A percentile compares a stretch with the other conserved stretches of the same genome.
phyloP scores from a whole-genome alignment of 1,139 yeast genomes.

The Geotrichum restrictum region DNA sequence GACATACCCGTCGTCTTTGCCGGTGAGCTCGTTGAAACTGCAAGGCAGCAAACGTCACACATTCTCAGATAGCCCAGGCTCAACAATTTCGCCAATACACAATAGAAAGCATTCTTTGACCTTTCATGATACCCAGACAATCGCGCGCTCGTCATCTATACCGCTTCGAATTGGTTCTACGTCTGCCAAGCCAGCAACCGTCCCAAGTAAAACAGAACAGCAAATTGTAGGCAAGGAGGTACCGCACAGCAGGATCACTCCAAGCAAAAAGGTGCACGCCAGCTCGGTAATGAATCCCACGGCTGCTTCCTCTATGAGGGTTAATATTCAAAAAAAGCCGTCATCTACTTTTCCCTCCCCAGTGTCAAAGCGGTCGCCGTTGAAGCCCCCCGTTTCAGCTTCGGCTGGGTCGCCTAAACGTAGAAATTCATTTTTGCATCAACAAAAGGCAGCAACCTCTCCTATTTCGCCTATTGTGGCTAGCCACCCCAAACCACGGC shows the following conservation, averaged over 20 bases:
- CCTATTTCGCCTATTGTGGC: background rate
- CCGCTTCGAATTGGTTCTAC: conserved; percentile 1
- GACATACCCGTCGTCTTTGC: conserved; percentile 5
- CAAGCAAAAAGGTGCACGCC: background rate
- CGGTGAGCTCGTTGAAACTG: conserved; percentile 5
- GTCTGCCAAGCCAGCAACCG: background rate
- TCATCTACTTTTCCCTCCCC: background rate
- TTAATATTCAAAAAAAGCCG: background rate
- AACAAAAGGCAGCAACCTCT: background rate
- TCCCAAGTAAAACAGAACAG: no score
- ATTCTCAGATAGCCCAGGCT: background rate
- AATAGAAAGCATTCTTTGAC: background rate
- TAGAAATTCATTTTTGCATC: background rate
- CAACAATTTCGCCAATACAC: background rate
- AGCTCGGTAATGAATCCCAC: conserved; percentile 2
- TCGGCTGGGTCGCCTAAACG: background rate
- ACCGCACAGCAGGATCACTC: no score
- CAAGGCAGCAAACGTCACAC: conserved; percentile 1
- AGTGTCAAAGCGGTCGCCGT: background rate
- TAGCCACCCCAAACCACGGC: background rate
- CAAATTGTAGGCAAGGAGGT: no score
- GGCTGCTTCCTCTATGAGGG: conserved; percentile 3
- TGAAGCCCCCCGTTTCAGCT: background rate
- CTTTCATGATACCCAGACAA: background rate
- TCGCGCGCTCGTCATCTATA: conserved; percentile 5